Conservation (phyloP, 2,329 filamentous ascomycete species). For the Neonectria ditissima region DNA sequence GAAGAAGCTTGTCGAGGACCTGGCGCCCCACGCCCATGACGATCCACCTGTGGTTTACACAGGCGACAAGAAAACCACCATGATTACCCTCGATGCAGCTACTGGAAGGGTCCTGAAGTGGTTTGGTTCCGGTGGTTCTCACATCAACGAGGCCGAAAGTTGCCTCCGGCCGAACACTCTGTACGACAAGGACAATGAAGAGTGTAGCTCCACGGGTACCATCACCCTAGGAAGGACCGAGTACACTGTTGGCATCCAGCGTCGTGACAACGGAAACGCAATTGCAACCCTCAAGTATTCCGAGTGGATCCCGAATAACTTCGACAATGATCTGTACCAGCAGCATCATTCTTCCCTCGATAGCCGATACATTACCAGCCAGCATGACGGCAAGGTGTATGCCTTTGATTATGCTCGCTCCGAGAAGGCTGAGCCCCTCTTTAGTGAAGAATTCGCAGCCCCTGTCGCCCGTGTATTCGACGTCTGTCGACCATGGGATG, state of each 20-base stretch:
- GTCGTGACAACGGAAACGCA: constrained; percentile 76
- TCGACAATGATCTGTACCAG: constrained; percentile 85
- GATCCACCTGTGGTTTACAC: constrained; percentile 88
- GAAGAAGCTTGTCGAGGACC: constrained; percentile 88
- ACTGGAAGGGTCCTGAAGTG: constrained; percentile 86
- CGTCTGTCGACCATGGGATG: constrained; percentile 78
- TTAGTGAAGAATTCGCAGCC: constrained; percentile 76
- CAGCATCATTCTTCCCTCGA: constrained; percentile 87
- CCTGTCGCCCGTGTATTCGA: constrained; percentile 92
- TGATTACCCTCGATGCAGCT: constrained; percentile 89
- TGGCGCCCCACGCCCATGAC: constrained; percentile 79
- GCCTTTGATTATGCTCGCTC: constrained; percentile 77
- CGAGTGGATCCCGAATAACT: constrained; percentile 94
- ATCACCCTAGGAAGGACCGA: constrained; percentile 88
- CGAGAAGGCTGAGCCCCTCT: constrained; percentile 66
- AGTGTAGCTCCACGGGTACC: constrained; percentile 83
- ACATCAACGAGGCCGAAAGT: constrained; percentile 77
- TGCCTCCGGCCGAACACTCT: constrained; percentile 78
- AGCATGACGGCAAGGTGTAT: constrained; percentile 85
- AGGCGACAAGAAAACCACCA: constrained; percentile 88
- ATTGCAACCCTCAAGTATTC: constrained; percentile 93
- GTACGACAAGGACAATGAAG: constrained; percentile 75
- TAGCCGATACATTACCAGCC: constrained; percentile 87
- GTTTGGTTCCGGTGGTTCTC: constrained; percentile 80
- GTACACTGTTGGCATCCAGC: constrained; percentile 89